Evolutionary conservation across 768 basidiomycete species (phyloP), one percentile per base, ranked within the genome.

Genomic region (Hirschioporus abietinus): DNA sequence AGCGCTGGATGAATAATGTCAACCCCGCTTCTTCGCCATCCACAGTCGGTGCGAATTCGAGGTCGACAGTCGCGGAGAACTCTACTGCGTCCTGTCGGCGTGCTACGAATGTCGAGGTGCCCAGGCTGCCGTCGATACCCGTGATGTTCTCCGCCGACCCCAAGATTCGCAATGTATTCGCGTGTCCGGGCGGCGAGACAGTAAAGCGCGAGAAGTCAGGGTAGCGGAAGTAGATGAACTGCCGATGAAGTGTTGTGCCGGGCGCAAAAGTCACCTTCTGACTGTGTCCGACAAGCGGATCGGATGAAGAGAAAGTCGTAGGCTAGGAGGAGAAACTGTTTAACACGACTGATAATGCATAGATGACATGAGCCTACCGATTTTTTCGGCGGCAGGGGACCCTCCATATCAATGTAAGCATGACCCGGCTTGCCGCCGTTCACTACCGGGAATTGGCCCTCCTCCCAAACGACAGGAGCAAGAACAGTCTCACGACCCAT

Each of bases 401-500:
- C 75, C 42, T 63, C 69, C 67, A 75, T 73, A 25, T 58, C 60
- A 0, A 72, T 70, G 1, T 60, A 35, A 9, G 42, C 23, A 52
- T 26, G 63, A 58, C 26, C 68, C 68, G 24, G 73, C 69, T 61
- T 24, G 25, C 60, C 60, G 15, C 70, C 68, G 15, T 71, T 68
- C 64, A 74, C 72, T 18, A 70, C 60, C 0, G 76, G 76, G 65
- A 69, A 77, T n/a, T 72, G 68, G 35, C 69, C 68, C 24, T 68
- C 70, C 24, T 64, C 24, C 77, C 76, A 79, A 2, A 72, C 75
- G 4, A 75, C 73, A 20, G 76, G 76, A 20, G 74, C 72, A 34
- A 80, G 66, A 27, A 79, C 75, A 4, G 78, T 78, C 67, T 80
- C 79, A 25, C 79, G 68, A 7, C 78, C 79, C 73, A 78, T 70